These are phyloP conservation scores for Cercospora nicotianae DNA, from an alignment of 2,329 filamentous ascomycete genomes.

Conservation along the genomic window DNA sequence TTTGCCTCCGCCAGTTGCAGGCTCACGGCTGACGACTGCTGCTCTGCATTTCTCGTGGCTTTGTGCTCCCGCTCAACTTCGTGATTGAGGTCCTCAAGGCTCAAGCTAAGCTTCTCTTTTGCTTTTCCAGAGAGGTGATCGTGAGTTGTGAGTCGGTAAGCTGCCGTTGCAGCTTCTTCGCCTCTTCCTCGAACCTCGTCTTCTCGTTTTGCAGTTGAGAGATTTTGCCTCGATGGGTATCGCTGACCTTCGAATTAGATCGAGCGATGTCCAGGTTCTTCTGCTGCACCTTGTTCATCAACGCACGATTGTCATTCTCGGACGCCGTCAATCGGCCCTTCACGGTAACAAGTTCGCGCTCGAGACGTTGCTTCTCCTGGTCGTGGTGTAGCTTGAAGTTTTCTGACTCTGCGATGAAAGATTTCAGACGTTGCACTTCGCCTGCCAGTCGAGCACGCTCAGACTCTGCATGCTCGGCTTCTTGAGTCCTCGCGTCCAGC, in stretches of 20 bases:
- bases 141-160: constrained; percentile 81
- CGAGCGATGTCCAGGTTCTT: constrained; percentile 95
- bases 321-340: constrained; percentile 87
- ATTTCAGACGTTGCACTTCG: constrained; percentile 82
- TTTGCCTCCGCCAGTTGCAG: constrained; percentile 87
- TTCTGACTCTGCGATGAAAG: constrained; percentile 83
- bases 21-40: constrained; percentile 74
- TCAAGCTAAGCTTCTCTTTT: constrained; percentile 87
- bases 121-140: constrained; percentile 84
- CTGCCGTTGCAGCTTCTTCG: constrained; percentile 75
- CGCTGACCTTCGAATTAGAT: constrained; percentile 80
- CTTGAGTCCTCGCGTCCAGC: constrained; percentile 73
- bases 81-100: constrained; percentile 87
- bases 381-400: constrained; percentile 88
- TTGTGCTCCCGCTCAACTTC: constrained; percentile 89
- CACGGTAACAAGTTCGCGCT: constrained; percentile 85
- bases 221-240: constrained; percentile 77
- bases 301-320: constrained; percentile 90
- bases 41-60: constrained; percentile 84
- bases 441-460: constrained; percentile 74
- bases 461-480: constrained; percentile 74
- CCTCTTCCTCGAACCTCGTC: constrained; percentile 76
- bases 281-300: constrained; percentile 97
- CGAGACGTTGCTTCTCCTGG: constrained; percentile 88
- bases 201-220: constrained; percentile 79